Evolutionary conservation across 306 rosid species (phyloP), one percentile per base, ranked within the genome.

Genomic region (Rubus parviflorus): DNA sequence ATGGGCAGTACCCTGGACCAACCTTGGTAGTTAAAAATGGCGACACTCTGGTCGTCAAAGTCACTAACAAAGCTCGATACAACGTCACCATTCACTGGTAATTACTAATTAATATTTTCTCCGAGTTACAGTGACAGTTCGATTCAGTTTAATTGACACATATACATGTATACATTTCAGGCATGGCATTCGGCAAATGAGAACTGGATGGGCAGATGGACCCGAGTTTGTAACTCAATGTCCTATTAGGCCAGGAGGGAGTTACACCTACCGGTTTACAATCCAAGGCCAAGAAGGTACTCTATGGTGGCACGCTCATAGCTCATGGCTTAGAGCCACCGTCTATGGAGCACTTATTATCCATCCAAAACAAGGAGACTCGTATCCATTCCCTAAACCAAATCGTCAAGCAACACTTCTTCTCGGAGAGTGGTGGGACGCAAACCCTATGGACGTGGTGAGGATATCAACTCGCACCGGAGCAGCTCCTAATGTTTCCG

Each of bases 1-100:
- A 94, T 45, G 98, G 97, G 0, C 96, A 94, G 74, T 91, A 11
- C 63, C 97, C 98, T 0, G 98, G 97, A n/a, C 98, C 98, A 30
- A 90, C 98, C 6, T 84, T 94, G 91, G 96, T 91, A 83, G 70
- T 86, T 41, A 88, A 75, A 52, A 90, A 91, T 61, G 98, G 98
- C 0, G 98, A 94, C 81, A 90, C 97, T 61, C 75, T 94, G 53
- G 81, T 88, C 14, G 86, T 94, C 74, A 87, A 84, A 83, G 97
- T 91, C 81, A 86, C 79, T 1, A 94, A 94, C 83, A 91, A 89
- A 87, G 98, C 96, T 84, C 87, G 82, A 19, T 91, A 94, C 82
- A 91, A 94, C 58, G 80, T 90, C 8, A 90, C 97, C 71, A 90
- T 94, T 83, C 98, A 94, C 74, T 91, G 98, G 98, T 92, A 86